Evolutionary conservation across 169 alveolate species (phyloP), one percentile per base, ranked within the genome.

Genomic region (Theileria sp.): DNA sequence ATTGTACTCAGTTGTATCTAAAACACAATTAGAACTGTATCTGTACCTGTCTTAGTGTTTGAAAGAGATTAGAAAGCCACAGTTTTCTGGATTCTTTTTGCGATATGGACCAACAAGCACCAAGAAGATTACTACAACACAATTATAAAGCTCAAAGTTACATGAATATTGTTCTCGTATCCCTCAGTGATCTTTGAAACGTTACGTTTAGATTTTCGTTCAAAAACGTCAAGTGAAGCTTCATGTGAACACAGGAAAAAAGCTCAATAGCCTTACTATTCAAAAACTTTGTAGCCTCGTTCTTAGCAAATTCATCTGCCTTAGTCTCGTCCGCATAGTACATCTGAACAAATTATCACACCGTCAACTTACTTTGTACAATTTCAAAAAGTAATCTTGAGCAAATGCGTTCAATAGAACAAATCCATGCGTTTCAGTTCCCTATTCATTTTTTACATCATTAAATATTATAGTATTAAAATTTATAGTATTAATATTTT

Each of bases 71-170:
- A 61, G 89, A 76, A 75, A 83, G 77, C 89, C 89, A 83, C 50
- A 25, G 56, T 51, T 77, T 74, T 12, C 89, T 77, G 4, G 69
- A 38, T 8, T 83, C 82, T 36, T 64, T 77, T 49, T 83, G 89
- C 89, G 89, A 83, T 83, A 83, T 77, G 21, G 89, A 83, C 89
- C 89, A 83, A 65, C 89, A 83, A 10, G 89, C 89, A 1, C 89
- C 89, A 10, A 83, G 36, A 28, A 83, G 89, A 34, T 83, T 83
- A 13, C 88, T 81, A 50, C 0, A 23, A n/a, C 4, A 5, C 0
- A 7, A 21, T 17, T 28, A 25, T 30, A 4, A 28, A 15, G 12
- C 1, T 19, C 38, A 13, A 64, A 81, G 79, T 51, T 56, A 81
- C 88, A 83, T 61, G 65, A 83, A 83, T 28, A 83, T 83, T 28